Base-by-base conservation (phyloP, 768 basidiomycete species). In the Cystobasidium tubakii region DNA sequence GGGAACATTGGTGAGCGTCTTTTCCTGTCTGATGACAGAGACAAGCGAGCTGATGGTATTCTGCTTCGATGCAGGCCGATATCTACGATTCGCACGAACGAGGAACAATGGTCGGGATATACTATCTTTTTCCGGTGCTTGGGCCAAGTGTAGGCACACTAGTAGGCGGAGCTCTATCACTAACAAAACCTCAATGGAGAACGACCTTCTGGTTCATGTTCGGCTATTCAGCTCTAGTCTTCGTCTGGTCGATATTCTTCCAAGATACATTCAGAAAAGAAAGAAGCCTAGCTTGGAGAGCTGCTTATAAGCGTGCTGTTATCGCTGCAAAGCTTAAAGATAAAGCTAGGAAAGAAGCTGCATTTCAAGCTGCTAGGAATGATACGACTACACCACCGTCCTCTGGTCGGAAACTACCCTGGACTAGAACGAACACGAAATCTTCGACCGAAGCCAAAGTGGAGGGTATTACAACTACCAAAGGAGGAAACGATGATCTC, bases 181-280 rank as follows among this genome's bases (percentile, higher is more conserved):
- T 87, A 66, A 85, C 83, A 0, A 19, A 44, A 13, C 88, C 88
- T 80, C 84, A 83, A 65, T 95, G 93, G 92, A 85, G 90, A 43
- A 86, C 88, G 9, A 86, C 87, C 0, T 91, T 94, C 80, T 94
- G 90, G 86, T 91, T 93, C 80, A 84, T 92, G 27, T 83, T 85
- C 33, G 53, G 10, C 10, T 78, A 77, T 65, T 76, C 76, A 21
- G 66, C 36, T 15, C 17, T 62, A 27, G 75, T 74, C 42, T 50
- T 73, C 27, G 50, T 62, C 15, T 44, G 74, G 80, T 69, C 88
- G 39, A 80, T 88, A 9, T 75, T 72, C 78, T 90, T 92, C 83
- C 86, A 85, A 73, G 91, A 94, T 78, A 91, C 91, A 0, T 94
- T 90, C 82, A 86, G 91, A 21, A 83, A 85, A 69, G 90, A 92